Conservation (phyloP, 306 rosid species). For the Castanea mollissima region DNA sequence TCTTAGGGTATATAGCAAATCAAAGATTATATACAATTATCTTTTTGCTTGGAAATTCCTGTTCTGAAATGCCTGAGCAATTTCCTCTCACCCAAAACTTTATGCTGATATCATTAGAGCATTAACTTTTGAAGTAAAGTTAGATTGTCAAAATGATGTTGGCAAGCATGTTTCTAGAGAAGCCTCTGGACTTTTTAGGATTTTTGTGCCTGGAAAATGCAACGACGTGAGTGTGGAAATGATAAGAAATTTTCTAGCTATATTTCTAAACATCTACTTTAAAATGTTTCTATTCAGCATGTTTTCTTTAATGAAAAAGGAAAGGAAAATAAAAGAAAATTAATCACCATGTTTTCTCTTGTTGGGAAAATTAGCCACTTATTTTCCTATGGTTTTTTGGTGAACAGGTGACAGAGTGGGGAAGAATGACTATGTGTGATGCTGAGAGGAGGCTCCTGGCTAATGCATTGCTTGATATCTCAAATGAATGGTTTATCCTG, state of each 20-base stretch:
- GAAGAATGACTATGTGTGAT: slow-evolving; percentile 96
- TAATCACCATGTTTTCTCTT: background rate
- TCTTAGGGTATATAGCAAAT: background rate
- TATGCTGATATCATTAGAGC: background rate
- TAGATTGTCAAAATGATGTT: slow-evolving; percentile 1
- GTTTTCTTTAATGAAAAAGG: background rate
- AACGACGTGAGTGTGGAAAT: slow-evolving; percentile 5
- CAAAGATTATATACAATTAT: background rate
- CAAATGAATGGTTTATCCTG: slow-evolving; percentile 94
- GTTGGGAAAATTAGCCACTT: background rate
- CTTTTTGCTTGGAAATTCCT: slow-evolving; percentile 13
- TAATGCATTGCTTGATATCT: slow-evolving; percentile 89
- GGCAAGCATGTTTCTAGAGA: background rate
- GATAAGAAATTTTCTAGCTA: slow-evolving; percentile 3
- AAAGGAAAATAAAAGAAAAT: background rate
- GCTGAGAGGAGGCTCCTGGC: slow-evolving; percentile 95
- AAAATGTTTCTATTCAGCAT: background rate
- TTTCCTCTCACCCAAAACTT: background rate
- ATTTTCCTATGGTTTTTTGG: background rate
- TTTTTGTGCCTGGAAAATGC: background rate
- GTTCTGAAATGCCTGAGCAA: background rate
- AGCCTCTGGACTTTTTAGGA: background rate
- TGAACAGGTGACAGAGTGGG: slow-evolving; percentile 90
- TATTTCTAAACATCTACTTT: slow-evolving; percentile 14
- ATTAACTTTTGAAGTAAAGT: slow-evolving; percentile 11